Conservation (phyloP, 257 asterid genomes). For the Knoxia roxburghii region DNA sequence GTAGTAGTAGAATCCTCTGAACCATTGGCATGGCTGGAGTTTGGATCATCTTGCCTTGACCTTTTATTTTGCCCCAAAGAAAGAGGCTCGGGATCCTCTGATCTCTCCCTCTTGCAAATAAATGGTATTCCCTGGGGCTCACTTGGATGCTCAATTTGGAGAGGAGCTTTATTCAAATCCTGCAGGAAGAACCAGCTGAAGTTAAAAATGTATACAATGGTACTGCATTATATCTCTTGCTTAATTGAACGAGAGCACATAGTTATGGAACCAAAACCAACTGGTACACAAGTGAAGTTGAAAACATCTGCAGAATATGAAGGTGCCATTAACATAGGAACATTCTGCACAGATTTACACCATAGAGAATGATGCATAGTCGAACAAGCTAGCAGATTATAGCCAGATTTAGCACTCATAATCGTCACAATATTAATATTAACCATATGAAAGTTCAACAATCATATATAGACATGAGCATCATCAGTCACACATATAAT, state of each 20-base stretch:
- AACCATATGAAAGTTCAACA: neutral
- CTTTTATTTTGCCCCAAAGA: constrained; percentile 62
- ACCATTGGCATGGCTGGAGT: constrained; percentile 82
- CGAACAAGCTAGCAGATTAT: neutral
- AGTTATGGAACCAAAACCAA: neutral
- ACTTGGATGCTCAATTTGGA: constrained; percentile 28
- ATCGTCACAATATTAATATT: neutral
- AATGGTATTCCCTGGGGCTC: constrained; percentile 39
- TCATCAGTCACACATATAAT: neutral
- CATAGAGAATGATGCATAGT: neutral
- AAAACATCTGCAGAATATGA: neutral
- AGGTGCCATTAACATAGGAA: neutral
- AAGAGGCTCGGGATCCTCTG: constrained; percentile 61
- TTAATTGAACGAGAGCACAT: neutral
- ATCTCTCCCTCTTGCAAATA: constrained; percentile 78
- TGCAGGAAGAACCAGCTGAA: constrained; percentile 22
- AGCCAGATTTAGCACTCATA: neutral
- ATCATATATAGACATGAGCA: neutral
- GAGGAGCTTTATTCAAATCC: constrained; percentile 58
- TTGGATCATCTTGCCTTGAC: constrained; percentile 68
- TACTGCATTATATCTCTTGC: too few relatives aligned
- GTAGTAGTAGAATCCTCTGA: constrained; percentile 95
- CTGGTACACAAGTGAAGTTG: neutral
- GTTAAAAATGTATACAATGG: neutral
- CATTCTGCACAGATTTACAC: neutral